phyloP scores from a whole-genome alignment of 164 flowering plant genomes.

The Vitis rotundifolia region DNA sequence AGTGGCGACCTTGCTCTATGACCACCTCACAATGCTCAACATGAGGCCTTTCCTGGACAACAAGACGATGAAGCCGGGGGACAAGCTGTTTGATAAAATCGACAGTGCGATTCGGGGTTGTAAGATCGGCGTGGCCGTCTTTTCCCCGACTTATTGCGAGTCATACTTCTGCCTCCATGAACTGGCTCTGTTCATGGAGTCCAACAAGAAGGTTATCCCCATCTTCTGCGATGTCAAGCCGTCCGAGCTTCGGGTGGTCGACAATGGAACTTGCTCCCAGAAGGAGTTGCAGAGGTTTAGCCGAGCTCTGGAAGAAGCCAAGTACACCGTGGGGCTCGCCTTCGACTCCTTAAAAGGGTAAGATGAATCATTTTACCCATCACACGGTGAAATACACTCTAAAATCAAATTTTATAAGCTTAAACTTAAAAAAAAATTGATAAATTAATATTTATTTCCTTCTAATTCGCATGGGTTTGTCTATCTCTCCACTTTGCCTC shows the following conservation, averaged over 20 bases:
- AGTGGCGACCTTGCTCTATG: conserved; percentile 47
- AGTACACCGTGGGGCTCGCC: conserved; percentile 38
- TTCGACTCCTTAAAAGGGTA: conserved; percentile 45
- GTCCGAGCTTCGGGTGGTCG: conserved; percentile 21
- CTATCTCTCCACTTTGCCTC: no score
- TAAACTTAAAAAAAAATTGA: no score
- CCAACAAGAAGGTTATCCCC: conserved; percentile 36
- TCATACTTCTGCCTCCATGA: conserved; percentile 61
- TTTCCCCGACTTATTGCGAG: conserved; percentile 65
- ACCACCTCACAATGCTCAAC: conserved; percentile 28
- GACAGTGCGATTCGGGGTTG: conserved; percentile 36
- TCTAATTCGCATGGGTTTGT: no score
- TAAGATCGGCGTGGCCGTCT: conserved; percentile 55
- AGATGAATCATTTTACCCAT: not conserved
- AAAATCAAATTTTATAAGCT: not conserved
- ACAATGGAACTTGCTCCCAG: not conserved
- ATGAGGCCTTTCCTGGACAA: conserved; percentile 53
- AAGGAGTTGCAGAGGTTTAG: conserved; percentile 20
- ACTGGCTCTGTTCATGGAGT: conserved; percentile 30
- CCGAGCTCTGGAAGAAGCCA: conserved; percentile 42
- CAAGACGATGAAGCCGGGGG: conserved; percentile 72
- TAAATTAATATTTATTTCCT: no score
- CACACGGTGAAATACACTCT: no score
- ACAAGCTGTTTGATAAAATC: conserved; percentile 47
- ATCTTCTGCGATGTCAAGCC: conserved; percentile 36